phyloP scores from a whole-genome alignment of 805 yeast genomes.

The Wickerhamomyces rabaulensis region DNA sequence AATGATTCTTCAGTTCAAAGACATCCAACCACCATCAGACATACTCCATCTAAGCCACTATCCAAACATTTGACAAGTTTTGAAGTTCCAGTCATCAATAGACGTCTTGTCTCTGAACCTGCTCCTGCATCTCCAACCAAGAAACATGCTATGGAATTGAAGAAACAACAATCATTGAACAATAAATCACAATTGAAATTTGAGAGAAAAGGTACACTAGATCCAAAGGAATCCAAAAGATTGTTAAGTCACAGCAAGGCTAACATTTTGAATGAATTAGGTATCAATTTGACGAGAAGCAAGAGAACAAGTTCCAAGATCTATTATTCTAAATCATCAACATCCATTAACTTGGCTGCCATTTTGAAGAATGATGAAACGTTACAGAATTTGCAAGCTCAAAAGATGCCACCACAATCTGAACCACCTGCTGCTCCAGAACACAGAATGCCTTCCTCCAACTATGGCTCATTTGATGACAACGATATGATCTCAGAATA shows the following conservation, averaged over 20 bases:
- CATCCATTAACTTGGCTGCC: constrained; percentile 22
- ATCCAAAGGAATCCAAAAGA: constrained; percentile 19
- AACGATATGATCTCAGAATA: constrained; percentile 3
- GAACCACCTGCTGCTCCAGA: constrained; percentile 9
- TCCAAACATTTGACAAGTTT: constrained; percentile 13
- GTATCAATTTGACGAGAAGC: constrained; percentile 16
- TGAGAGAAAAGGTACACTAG: constrained; percentile 14
- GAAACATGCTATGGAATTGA: constrained; percentile 1
- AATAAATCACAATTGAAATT: neutral
- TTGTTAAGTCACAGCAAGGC: constrained; percentile 14
- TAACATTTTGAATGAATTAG: constrained; percentile 18
- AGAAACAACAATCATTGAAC: neutral
- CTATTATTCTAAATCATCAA: constrained; percentile 24
- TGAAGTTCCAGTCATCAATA: constrained; percentile 6
- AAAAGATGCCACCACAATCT: neutral
- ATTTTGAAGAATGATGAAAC: constrained; percentile 11
- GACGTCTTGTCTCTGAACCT: constrained; percentile 19
- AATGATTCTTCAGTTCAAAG: constrained; percentile 3
- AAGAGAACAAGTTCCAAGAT: constrained; percentile 19
- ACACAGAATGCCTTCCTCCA: constrained; percentile 19
- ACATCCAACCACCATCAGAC: neutral
- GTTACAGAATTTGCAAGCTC: neutral
- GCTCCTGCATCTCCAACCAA: constrained; percentile 8
- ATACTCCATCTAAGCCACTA: constrained; percentile 4
- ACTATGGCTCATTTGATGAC: constrained; percentile 16